phyloP scores from a whole-genome alignment of 2,329 filamentous ascomycete species.

The Clarireedia monteithiana region DNA sequence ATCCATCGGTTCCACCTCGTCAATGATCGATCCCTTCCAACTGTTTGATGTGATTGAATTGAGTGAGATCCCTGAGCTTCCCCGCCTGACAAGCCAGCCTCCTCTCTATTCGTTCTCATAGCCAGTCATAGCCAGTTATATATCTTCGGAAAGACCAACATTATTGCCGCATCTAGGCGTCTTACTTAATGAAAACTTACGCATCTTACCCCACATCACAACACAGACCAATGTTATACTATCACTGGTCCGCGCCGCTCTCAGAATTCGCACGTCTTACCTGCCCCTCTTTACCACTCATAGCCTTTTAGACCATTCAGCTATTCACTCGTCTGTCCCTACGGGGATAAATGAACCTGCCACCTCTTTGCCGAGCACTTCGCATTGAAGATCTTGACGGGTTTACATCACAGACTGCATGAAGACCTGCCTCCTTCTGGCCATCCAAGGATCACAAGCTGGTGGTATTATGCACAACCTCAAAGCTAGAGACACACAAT shows the following conservation, averaged over 20 bases:
- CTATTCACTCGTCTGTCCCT: background rate
- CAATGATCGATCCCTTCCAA: background rate
- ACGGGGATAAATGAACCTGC: background rate
- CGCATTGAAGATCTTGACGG: background rate
- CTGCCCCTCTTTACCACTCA: too few relatives aligned
- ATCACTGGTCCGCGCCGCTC: too few relatives aligned
- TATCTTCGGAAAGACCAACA: too few relatives aligned
- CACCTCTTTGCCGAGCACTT: too few relatives aligned
- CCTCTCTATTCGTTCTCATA: too few relatives aligned
- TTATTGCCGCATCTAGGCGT: too few relatives aligned
- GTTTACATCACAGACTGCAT: background rate
- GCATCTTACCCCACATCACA: too few relatives aligned
- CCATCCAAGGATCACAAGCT: background rate
- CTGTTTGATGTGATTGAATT: background rate
- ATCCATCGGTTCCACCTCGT: background rate
- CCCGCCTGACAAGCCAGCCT: background rate
- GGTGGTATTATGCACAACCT: background rate
- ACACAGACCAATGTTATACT: too few relatives aligned
- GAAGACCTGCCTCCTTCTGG: background rate
- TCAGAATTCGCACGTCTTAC: too few relatives aligned
- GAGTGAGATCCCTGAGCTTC: background rate
- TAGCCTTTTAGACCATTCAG: background rate
- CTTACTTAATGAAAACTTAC: too few relatives aligned
- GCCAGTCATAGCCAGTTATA: too few relatives aligned
- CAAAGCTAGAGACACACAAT: too few relatives aligned